Evolutionary conservation across 1,284 basidiomycete species (phyloP), one percentile per base, ranked within the genome.

Genomic region (Malassezia furfur): DNA sequence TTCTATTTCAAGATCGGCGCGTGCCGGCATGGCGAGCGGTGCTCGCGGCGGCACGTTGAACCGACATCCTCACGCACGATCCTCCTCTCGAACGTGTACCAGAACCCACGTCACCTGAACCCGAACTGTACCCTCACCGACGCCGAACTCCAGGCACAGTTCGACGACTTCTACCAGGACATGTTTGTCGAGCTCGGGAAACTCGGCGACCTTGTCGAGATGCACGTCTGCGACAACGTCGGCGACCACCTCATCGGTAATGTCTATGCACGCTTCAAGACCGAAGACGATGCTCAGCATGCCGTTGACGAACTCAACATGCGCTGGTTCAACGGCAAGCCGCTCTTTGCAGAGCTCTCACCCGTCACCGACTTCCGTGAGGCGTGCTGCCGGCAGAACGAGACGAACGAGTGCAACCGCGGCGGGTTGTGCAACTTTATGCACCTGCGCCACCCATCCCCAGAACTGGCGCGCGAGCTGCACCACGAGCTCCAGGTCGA

Each of bases 341-440:
- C 94, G 4, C 78, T 99, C n/a, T 93, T 93, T 69, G 90, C 90
- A n/a, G 94, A 99, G 72, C 81, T 99, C 22, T 93, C 89, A 1
- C 94, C 94, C 5, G 94, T 99, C 14, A 98, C 91, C 32, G 94
- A 99, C 77, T 99, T 99, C 76, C 84, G 93, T 50, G 94, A 99
- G 78, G 93, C 93, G 0, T 98, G 94, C 76, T 99, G 94, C 77
- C 82, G 94, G 45, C 94, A 98, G 77, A 68, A 74, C 57, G 72
- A 74, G 54, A 72, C 67, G 65, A 91, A 93, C 10, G 90, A 96
- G 40, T 77, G 76, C 65, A 72, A 76, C 52, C 65, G 76, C 10
- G 76, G 75, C 15, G 72, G 72, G 1, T 91, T 96, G 78, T 99
- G 93, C 79, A 99, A 99, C 77, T 99, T 98, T 74, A 96, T 96